Percentiles rank a stretch among this genome's conserved stretches.
phyloP scores from a whole-genome alignment of 768 basidiomycete species.

The Pisolithus microcarpus region DNA sequence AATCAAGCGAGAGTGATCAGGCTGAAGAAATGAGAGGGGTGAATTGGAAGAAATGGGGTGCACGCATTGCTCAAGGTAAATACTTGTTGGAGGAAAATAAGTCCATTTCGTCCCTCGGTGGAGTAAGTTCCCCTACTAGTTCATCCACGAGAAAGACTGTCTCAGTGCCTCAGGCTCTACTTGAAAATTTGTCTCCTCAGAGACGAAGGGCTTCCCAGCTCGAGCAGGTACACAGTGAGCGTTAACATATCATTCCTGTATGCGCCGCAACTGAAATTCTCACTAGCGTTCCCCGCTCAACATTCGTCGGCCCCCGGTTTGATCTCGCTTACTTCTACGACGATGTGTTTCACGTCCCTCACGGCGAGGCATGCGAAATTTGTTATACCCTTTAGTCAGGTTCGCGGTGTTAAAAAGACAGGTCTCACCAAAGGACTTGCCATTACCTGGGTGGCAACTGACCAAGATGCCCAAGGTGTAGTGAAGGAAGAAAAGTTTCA shows the following conservation, averaged over 20 bases:
- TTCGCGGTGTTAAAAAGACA: constrained; percentile 53
- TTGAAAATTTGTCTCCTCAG: not conserved
- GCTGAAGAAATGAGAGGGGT: constrained; percentile 18
- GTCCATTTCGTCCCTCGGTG: constrained; percentile 29
- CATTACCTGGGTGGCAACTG: constrained; percentile 35
- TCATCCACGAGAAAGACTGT: not conserved
- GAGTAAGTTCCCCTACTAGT: constrained; percentile 22
- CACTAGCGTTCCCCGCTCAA: constrained; percentile 55
- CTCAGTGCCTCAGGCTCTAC: constrained; percentile 5
- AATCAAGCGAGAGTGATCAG: not conserved
- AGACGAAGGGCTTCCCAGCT: constrained; percentile 3
- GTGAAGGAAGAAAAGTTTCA: constrained; percentile 48
- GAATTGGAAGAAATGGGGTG: constrained; percentile 55
- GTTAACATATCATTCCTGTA: not conserved
- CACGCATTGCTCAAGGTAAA: constrained; percentile 40
- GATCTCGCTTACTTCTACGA: constrained; percentile 46
- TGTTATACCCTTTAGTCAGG: constrained; percentile 36
- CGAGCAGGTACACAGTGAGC: constrained; percentile 31
- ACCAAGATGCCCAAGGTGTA: constrained; percentile 21
- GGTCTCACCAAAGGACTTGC: constrained; percentile 47
- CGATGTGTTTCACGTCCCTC: constrained; percentile 51
- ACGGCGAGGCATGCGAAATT: constrained; percentile 39
- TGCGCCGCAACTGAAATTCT: not conserved
- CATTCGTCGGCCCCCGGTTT: constrained; percentile 48
- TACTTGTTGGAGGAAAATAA: constrained; percentile 36